Evolutionary conservation across 805 yeast genomes (phyloP), one percentile per base, ranked within the genome.

Genomic region (Limtongia smithiae): DNA sequence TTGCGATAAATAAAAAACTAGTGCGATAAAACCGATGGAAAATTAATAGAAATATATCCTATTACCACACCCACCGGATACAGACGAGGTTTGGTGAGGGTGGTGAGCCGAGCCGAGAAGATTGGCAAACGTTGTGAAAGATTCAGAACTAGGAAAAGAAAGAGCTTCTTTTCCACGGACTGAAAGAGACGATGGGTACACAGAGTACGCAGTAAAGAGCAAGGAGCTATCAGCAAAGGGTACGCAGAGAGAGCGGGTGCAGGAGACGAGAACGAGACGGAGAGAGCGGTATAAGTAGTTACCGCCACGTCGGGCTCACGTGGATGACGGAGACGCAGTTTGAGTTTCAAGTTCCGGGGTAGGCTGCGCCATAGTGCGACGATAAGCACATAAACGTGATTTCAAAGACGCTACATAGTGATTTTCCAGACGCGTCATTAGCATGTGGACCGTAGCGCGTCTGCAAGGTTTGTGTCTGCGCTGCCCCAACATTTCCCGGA

Each of bases 11-110:
- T 11, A 37, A 30, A 14, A 50, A 33, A 39, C 21, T 32, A 18
- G n/a, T 22, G 34, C 25, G 48, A 50, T 43, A 61, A 61, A 62
- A 59, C 64, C 14, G 54, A 62, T 62, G 57, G 57, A 68, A 62
- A 47, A 61, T 18, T 38, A 52, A 44, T 52, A 30, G 79, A 79
- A 61, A 67, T 74, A 11, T 54, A 64, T 4, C 79, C 83, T 80
- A 56, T 72, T 50, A 68, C 68, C 46, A 65, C 72, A 34, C 74
- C n/a, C n/a, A n/a, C n/a, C n/a, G n/a, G n/a, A n/a, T n/a, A n/a
- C n/a, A n/a, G n/a, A n/a, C n/a, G n/a, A n/a, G n/a, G n/a, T n/a
- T n/a, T 68, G 67, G 60, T 63, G 66, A 47, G 74, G 74, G 71
- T 71, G 71, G 67, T 71, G 75, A 15, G 69, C 68, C 47, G 72